Evolutionary conservation across 129 eudicot species (phyloP).

Genomic region (Calendula officinalis): DNA sequence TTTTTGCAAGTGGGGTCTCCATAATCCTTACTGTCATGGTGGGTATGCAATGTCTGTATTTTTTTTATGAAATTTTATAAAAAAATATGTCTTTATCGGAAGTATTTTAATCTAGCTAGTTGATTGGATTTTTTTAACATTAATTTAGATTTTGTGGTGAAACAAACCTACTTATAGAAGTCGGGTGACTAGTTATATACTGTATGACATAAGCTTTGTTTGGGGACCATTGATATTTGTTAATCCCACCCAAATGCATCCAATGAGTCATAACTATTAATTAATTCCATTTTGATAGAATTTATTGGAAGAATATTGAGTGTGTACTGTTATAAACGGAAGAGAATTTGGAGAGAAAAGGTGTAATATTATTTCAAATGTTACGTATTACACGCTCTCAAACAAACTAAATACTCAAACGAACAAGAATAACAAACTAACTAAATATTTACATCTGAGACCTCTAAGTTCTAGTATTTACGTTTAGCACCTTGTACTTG

Average conservation of each 20-base stretch:
- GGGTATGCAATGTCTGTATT: not conserved
- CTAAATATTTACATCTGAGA: no score
- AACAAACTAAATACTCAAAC: no score
- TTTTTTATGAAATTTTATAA: slow-evolving; percentile 1
- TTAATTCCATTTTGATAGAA: slow-evolving; percentile 1
- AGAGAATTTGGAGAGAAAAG: no score
- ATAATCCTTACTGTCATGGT: not conserved
- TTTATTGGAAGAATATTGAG: not conserved
- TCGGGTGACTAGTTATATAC: slow-evolving; percentile 21
- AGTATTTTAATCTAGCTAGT: slow-evolving; percentile 6
- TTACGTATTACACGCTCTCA: no score
- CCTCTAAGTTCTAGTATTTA: no score
- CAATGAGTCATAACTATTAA: not conserved
- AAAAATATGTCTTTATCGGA: slow-evolving; percentile 28
- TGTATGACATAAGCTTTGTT: slow-evolving; percentile 24
- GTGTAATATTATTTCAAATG: no score
- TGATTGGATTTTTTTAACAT: slow-evolving; percentile 21
- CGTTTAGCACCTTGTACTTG: no score
- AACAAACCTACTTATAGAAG: slow-evolving; percentile 24
- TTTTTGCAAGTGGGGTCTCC: slow-evolving; percentile 34
- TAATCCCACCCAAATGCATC: not conserved
- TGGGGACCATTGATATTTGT: slow-evolving; percentile 20
- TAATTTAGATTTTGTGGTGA: slow-evolving; percentile 14
- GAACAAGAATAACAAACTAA: no score
- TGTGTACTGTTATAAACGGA: no score